These are phyloP conservation scores for Chaetomium strumarium DNA, from an alignment of 2,329 filamentous ascomycete species.

Conservation along the genomic window DNA sequence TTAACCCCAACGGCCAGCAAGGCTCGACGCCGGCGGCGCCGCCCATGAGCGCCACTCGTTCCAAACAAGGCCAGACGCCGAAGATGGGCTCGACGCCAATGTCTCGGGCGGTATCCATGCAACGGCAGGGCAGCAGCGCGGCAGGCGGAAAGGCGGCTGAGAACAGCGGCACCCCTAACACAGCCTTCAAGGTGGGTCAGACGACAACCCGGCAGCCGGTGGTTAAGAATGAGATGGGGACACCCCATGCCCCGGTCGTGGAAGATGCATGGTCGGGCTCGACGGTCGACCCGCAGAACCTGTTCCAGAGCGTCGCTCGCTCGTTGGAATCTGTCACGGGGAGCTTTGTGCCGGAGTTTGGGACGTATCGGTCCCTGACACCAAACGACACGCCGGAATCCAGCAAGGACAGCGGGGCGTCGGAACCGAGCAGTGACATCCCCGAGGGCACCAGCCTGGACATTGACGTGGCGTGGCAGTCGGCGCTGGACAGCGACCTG, in stretches of 20 bases:
- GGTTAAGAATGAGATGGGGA: constrained; percentile 25
- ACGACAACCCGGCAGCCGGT: constrained; percentile 26
- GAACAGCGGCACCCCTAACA: constrained; percentile 12
- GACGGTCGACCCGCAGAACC: constrained; percentile 49
- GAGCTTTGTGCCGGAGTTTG: constrained; percentile 48
- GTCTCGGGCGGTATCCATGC: constrained; percentile 47
- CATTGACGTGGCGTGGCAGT: constrained; percentile 46
- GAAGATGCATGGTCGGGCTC: constrained; percentile 32
- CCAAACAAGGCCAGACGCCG: constrained; percentile 43
- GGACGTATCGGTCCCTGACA: constrained; percentile 49
- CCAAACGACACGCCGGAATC: constrained; percentile 61
- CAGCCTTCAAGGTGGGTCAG: no score
- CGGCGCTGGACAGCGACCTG: constrained; percentile 40
- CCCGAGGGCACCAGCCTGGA: constrained; percentile 50
- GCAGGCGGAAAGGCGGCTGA: constrained; percentile 38
- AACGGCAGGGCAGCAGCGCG: constrained; percentile 42
- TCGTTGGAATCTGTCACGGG: constrained; percentile 37
- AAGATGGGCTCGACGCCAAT: constrained; percentile 41
- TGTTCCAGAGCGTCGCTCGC: constrained; percentile 36
- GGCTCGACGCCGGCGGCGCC: constrained; percentile 26
- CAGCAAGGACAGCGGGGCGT: constrained; percentile 52
- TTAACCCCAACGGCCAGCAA: constrained; percentile 25
- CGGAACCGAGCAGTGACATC: constrained; percentile 58
- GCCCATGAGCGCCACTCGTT: constrained; percentile 37
- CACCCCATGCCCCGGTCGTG: constrained; percentile 11